These are phyloP conservation scores for Eucommia ulmoides DNA, from an alignment of 257 asterid species.

Conservation along the genomic window DNA sequence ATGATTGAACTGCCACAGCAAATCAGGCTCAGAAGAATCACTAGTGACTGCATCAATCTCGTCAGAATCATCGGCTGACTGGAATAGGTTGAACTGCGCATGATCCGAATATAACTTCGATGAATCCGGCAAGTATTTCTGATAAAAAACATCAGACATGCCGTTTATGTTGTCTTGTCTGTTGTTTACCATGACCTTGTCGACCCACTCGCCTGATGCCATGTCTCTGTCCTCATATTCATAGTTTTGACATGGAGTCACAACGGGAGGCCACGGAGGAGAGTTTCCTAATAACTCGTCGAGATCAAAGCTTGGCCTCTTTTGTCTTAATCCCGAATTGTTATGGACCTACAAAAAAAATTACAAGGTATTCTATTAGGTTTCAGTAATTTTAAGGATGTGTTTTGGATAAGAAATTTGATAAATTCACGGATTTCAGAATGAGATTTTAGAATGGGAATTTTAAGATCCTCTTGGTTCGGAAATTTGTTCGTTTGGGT, in stretches of 20 bases:
- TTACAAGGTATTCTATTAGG: too few species aligned
- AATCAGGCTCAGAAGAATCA: conserved; percentile 84
- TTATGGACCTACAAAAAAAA: conserved; percentile 35
- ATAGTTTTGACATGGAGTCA: conserved; percentile 31
- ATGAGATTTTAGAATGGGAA: neutral
- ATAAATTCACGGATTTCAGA: neutral
- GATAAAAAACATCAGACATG: conserved; percentile 30
- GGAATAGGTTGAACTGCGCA: conserved; percentile 21
- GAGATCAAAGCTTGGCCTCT: conserved; percentile 56
- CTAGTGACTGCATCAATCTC: conserved; percentile 78
- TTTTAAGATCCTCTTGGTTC: too few species aligned
- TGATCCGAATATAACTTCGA: conserved; percentile 36
- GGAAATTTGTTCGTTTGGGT: too few species aligned
- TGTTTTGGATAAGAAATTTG: too few species aligned
- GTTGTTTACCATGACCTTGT: conserved; percentile 83
- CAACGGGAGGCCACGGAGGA: conserved; percentile 77
- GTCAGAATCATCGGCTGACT: conserved; percentile 53
- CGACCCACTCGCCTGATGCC: conserved; percentile 84
- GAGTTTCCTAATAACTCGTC: conserved; percentile 74
- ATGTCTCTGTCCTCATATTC: conserved; percentile 56
- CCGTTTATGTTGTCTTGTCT: conserved; percentile 30
- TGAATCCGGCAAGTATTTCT: conserved; percentile 38
- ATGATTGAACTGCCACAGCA: conserved; percentile 75
- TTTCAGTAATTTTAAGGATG: too few species aligned
- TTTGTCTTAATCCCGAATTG: conserved; percentile 42